Percentiles rank a stretch among this genome's conserved stretches.
phyloP scores from a whole-genome alignment of 495 filamentous ascomycete genomes.

The Penicillium silybi region DNA sequence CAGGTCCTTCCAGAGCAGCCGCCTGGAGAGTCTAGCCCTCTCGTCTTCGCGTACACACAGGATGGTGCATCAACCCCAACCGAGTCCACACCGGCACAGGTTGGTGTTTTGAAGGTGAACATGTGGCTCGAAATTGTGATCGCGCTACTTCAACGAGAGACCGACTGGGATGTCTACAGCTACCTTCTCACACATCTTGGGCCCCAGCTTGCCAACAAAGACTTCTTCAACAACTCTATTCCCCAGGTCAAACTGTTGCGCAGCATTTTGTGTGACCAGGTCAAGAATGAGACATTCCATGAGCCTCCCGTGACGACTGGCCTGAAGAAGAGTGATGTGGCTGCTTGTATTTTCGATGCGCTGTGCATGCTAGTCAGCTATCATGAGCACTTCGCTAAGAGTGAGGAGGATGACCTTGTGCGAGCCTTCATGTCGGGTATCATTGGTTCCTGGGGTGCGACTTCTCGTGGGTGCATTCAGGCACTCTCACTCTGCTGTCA shows the following conservation, averaged over 20 bases:
- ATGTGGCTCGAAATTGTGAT: conserved; percentile 76
- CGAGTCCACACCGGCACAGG: conserved; percentile 21
- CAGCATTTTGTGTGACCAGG: conserved; percentile 72
- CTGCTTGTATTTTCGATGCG: conserved; percentile 79
- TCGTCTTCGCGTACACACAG: conserved; percentile 37
- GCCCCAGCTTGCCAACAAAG: conserved; percentile 82
- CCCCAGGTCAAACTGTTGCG: conserved; percentile 74
- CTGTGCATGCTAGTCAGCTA: conserved; percentile 85
- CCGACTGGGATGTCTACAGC: conserved; percentile 93
- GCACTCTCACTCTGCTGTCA: conserved; percentile 90
- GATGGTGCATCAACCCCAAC: conserved; percentile 13
- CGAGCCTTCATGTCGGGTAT: conserved; percentile 78
- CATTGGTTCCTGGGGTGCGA: conserved; percentile 74
- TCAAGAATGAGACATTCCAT: conserved; percentile 67
- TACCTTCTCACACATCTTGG: conserved; percentile 85
- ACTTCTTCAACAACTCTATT: conserved; percentile 69
- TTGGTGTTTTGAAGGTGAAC: conserved; percentile 55
- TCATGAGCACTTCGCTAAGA: conserved; percentile 75
- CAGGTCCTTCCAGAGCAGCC: conserved; percentile 53
- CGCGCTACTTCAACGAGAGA: conserved; percentile 66
- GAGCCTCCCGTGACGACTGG: conserved; percentile 72
- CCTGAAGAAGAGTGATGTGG: conserved; percentile 82
- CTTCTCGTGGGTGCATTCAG: conserved; percentile 87
- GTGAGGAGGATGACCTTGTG: conserved; percentile 85
- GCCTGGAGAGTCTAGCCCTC: conserved; percentile 40